A percentile compares a stretch with the other conserved stretches of the same genome.
Evolutionary conservation across 176 grass and related monocot species (phyloP).

Genomic region (Bromus sterilis): DNA sequence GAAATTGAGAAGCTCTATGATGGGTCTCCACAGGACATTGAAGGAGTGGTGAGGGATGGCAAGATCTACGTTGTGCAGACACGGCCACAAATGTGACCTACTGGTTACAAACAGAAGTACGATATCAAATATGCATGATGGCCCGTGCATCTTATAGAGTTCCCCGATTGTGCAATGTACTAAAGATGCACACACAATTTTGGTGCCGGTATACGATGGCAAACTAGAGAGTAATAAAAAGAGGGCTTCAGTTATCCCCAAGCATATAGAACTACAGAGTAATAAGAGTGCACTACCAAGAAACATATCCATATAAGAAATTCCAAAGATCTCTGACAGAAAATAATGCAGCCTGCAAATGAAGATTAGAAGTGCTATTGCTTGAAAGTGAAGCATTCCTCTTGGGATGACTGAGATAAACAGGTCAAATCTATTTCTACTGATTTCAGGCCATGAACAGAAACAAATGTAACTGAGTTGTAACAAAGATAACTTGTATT

Average conservation of each 20-base stretch:
- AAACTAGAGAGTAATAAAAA: background rate
- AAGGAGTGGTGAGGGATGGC: slow-evolving; percentile 80
- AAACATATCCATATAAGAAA: background rate
- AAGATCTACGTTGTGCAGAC: slow-evolving; percentile 88
- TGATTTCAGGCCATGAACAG: background rate
- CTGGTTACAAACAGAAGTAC: background rate
- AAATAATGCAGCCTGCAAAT: background rate
- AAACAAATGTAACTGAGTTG: background rate
- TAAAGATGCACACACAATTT: background rate
- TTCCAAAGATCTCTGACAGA: background rate
- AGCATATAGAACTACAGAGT: background rate
- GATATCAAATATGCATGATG: background rate
- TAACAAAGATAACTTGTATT: background rate
- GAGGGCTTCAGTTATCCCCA: background rate
- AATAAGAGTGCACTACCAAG: background rate
- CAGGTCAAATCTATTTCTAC: background rate
- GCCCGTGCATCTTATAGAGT: background rate
- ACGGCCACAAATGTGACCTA: slow-evolving; percentile 73
- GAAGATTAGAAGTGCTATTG: background rate
- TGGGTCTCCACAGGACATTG: slow-evolving; percentile 71
- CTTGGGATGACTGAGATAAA: background rate
- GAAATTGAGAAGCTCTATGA: slow-evolving; percentile 77
- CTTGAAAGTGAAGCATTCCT: background rate
- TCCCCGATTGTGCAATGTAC: background rate
- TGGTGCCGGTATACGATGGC: background rate